Evolutionary conservation across 805 yeast species (phyloP).

Genomic region (Candida maltosa): DNA sequence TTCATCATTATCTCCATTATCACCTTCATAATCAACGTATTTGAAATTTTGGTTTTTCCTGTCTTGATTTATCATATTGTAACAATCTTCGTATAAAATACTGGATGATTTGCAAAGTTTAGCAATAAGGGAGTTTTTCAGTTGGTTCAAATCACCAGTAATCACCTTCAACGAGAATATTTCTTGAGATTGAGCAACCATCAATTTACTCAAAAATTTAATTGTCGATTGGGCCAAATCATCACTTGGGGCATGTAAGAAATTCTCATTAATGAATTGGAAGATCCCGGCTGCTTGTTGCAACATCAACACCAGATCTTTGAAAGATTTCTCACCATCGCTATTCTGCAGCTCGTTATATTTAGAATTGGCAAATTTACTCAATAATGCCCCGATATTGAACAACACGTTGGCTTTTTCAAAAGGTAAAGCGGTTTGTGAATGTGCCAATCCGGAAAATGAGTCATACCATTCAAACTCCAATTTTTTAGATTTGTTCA

Average conservation of each 20-base stretch:
- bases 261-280: slow-evolving; percentile 69
- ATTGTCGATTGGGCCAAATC: slow-evolving; percentile 73
- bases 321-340: slow-evolving; percentile 42
- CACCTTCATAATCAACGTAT: slow-evolving; percentile 19
- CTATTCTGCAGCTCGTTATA: slow-evolving; percentile 23
- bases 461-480: slow-evolving; percentile 83
- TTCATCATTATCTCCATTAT: no score
- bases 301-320: slow-evolving; percentile 55
- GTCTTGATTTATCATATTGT: slow-evolving; percentile 35
- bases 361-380: slow-evolving; percentile 43
- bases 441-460: slow-evolving; percentile 44
- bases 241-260: slow-evolving; percentile 81
- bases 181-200: slow-evolving; percentile 89
- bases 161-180: slow-evolving; percentile 65
- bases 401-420: slow-evolving; percentile 85
- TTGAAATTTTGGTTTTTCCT: slow-evolving; percentile 10
- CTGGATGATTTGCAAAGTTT: slow-evolving; percentile 68
- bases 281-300: slow-evolving; percentile 80
- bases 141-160: slow-evolving; percentile 44
- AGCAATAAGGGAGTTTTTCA: slow-evolving; percentile 68
- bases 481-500: slow-evolving; percentile 40
- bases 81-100: slow-evolving; percentile 51
- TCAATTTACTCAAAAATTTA: slow-evolving; percentile 56
- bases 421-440: slow-evolving; percentile 81
- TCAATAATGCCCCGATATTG: slow-evolving; percentile 67